Base-by-base conservation (phyloP, 257 asterid species). In the Nyctanthes arbortristis region DNA sequence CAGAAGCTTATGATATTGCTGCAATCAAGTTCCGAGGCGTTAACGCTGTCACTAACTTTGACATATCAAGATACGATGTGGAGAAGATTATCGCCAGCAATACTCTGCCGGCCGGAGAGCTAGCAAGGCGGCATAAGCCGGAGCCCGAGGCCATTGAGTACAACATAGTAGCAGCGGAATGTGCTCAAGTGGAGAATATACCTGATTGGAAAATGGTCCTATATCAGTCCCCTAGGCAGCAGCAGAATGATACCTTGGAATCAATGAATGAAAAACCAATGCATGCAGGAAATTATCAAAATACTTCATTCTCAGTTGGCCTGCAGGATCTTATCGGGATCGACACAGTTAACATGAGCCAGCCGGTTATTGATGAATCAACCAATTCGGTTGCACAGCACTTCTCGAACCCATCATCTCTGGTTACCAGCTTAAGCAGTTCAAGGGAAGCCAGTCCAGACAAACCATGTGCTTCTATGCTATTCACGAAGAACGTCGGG, bases 401-500 rank as follows among this genome's bases (percentile, higher is more conserved):
- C 55, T 83, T 83, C 3, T 92, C 96, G 1, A 86, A 84, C 34
- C 64, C 92, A 0, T 88, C 89, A 12, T 84, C 89, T 1, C 7
- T 84, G 76, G 96, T 84, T 2, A 92, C 96, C 12, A 92, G 96
- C 78, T 62, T 92, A 78, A 77, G 87, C 65, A 80, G 88, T 75
- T 80, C 88, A 8, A 80, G 98, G 65, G 96, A 89, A 66, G 90
- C 82, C 5, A 92, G 96, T 73, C 98, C 96, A 0, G 96, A 88
- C 27, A 89, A 78, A 61, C 77, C 67, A 5, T 78, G 82, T 5
- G 75, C 60, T 0, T 69, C 78, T 14, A 2, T 60, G 8, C 52
- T 61, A 8, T 69, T 59, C 3, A 58, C 75, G 0, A 73, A 61
- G 69, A n/a, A n/a, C n/a, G n/a, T n/a, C n/a, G n/a, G n/a, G 66